phyloP scores from a whole-genome alignment of 164 flowering plant genomes.

The Tetracentron sinense region DNA sequence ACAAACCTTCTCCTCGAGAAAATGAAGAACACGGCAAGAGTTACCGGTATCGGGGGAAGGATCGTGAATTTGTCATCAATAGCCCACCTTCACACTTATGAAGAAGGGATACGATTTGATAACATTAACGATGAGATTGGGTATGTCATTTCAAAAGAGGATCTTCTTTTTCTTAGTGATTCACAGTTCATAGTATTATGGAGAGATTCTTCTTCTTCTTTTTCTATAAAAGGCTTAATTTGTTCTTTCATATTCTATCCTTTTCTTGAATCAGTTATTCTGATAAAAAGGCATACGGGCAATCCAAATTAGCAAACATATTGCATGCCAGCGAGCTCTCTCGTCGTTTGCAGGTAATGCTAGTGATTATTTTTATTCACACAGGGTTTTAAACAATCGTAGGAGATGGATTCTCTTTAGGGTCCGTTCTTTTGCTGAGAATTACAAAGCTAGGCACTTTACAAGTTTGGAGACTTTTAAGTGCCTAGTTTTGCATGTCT shows the following conservation, averaged over 20 bases:
- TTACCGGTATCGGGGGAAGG: constrained; percentile 74
- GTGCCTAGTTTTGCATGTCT: no score
- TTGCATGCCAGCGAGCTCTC: constrained; percentile 88
- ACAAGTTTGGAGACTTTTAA: no score
- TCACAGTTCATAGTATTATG: not conserved
- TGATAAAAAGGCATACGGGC: constrained; percentile 91
- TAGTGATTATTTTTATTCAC: not conserved
- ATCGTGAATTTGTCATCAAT: constrained; percentile 86
- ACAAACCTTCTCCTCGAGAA: constrained; percentile 91
- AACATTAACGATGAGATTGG: constrained; percentile 50
- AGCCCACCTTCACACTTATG: constrained; percentile 66
- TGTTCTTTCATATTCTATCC: not conserved
- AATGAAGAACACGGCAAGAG: constrained; percentile 74
- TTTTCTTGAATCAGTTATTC: constrained; percentile 48
- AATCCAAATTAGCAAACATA: constrained; percentile 87
- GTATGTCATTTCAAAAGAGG: constrained; percentile 24
- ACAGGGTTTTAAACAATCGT: no score
- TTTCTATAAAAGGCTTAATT: not conserved
- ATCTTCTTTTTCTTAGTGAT: not conserved
- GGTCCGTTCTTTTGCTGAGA: no score
- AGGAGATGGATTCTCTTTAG: not conserved
- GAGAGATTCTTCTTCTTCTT: not conserved
- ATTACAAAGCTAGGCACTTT: no score
- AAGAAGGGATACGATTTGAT: constrained; percentile 63
- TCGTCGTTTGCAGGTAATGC: constrained; percentile 65